These are phyloP conservation scores for Verbena officinalis DNA, from an alignment of 257 asterid genomes.

Conservation along the genomic window DNA sequence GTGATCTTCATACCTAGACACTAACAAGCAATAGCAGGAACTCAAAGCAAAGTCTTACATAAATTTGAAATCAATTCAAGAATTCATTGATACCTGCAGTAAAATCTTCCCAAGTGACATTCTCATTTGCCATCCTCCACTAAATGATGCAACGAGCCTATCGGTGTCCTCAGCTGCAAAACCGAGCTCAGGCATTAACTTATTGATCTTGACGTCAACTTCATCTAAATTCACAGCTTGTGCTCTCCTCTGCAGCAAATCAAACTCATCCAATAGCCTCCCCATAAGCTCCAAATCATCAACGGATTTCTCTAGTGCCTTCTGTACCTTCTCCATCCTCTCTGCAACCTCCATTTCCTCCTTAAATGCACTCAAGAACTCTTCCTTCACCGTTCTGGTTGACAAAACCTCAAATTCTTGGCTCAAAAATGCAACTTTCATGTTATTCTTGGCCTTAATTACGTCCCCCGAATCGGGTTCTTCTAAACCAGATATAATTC, in stretches of 20 bases:
- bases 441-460: conserved; percentile 79
- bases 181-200: conserved; percentile 94
- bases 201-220: conserved; percentile 86
- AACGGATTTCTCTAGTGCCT: conserved; percentile 88
- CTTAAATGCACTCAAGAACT: conserved; percentile 86
- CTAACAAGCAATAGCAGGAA: conserved; percentile 7
- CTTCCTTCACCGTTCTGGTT: conserved; percentile 84
- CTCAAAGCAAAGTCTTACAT: conserved; percentile 15
- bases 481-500: conserved; percentile 87
- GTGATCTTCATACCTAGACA: conserved; percentile 6
- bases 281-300: conserved; percentile 98
- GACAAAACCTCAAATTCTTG: conserved; percentile 90
- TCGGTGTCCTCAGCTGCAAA: conserved; percentile 84
- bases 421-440: conserved; percentile 82
- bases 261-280: conserved; percentile 96
- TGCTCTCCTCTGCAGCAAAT: conserved; percentile 92
- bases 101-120: conserved; percentile 98
- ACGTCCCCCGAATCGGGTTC: conserved; percentile 92
- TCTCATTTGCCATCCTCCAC: conserved; percentile 99
- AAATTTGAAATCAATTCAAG: conserved; percentile 1
- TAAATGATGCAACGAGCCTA: conserved; percentile 95
- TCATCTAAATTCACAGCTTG: conserved; percentile 94
- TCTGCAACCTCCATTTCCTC: conserved; percentile 96
- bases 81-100: conserved; percentile 67
- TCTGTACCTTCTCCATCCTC: conserved; percentile 90